Evolutionary conservation across 169 alveolate species (phyloP).

Genomic region (Perkinsus olseni): DNA sequence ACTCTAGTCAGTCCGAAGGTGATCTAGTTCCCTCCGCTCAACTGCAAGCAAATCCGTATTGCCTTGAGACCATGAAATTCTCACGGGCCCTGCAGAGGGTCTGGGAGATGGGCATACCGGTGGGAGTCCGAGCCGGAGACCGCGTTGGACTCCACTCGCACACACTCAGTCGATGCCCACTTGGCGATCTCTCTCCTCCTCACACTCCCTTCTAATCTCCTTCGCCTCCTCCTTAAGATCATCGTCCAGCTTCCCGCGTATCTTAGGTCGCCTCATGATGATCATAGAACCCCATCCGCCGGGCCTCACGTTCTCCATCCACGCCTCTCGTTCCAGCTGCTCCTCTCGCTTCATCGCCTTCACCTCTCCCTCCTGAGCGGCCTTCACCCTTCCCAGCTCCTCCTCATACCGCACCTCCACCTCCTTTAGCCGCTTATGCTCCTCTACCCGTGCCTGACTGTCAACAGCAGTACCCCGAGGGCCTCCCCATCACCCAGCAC

Average conservation of each 20-base stretch:
- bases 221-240: background rate
- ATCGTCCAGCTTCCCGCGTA: background rate
- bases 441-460: background rate
- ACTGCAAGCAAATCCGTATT: too few relatives aligned
- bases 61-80: too few relatives aligned
- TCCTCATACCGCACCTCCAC: background rate
- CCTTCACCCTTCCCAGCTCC: background rate
- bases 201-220: background rate
- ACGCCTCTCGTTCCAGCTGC: background rate
- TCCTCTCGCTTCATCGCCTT: background rate
- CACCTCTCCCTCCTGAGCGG: background rate
- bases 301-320: background rate
- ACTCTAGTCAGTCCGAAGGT: too few relatives aligned
- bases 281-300: background rate
- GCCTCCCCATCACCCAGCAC: background rate
- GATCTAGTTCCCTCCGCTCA: too few relatives aligned
- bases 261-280: background rate
- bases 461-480: background rate
- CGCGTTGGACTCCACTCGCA: background rate
- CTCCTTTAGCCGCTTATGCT: background rate
- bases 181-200: background rate
- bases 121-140: too few relatives aligned
- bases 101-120: too few relatives aligned
- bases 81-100: too few relatives aligned
- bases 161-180: background rate